Percentiles rank a stretch among this genome's conserved stretches.
These are phyloP conservation scores for Coemansia sp. DNA, from an alignment of 192 early-diverging fungal genomes.

Conservation along the genomic window DNA sequence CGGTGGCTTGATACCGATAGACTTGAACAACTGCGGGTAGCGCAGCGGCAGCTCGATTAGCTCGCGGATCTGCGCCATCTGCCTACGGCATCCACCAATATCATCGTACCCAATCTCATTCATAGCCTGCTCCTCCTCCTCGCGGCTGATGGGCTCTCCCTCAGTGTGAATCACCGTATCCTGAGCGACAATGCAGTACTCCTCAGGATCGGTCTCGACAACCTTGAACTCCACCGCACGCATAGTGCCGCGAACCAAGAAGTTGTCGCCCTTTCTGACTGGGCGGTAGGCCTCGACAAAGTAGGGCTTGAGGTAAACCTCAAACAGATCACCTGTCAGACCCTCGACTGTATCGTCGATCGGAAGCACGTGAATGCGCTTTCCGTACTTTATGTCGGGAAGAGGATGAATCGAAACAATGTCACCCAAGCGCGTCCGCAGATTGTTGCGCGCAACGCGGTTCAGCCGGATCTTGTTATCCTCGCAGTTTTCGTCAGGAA, in stretches of 20 bases:
- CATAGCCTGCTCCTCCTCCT: constrained; percentile 93
- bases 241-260: constrained; percentile 95
- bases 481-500: constrained; percentile 89
- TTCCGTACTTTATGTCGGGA: constrained; percentile 96
- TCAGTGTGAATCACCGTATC: constrained; percentile 99
- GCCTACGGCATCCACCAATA: constrained; percentile 96
- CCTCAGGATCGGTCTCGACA: constrained; percentile 89
- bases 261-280: constrained; percentile 90
- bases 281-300: constrained; percentile 98
- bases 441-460: constrained; percentile 93
- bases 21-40: constrained; percentile 98
- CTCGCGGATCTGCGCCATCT: constrained; percentile 99
- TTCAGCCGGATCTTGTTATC: constrained; percentile 92
- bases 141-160: constrained; percentile 97
- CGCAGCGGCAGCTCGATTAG: constrained; percentile 95
- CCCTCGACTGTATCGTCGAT: constrained; percentile 99
- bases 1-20: constrained; percentile 98
- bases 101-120: constrained; percentile 98
- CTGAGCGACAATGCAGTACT: constrained; percentile 96
- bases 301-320: constrained; percentile 97
- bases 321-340: constrained; percentile 95
- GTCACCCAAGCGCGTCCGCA: constrained; percentile 94
- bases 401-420: constrained; percentile 89
- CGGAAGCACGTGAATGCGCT: constrained; percentile 93
- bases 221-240: constrained; percentile 99